Percentiles rank a stretch among this genome's conserved stretches.
Conservation (phyloP, 257 asterid species). For the Salvia miltiorrhiza region DNA sequence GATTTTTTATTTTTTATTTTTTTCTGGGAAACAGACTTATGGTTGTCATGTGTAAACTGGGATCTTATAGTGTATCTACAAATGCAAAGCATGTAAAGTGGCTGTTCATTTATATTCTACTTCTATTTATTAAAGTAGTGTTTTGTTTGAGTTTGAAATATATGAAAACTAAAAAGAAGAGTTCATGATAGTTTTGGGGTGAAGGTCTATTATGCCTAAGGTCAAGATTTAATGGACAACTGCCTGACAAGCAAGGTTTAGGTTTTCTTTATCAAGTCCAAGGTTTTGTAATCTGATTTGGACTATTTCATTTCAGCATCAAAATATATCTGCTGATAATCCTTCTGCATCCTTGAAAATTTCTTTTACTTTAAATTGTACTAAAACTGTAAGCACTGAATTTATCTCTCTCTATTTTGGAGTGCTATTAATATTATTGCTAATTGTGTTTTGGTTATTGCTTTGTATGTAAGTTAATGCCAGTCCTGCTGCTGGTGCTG, state of each 20-base stretch:
- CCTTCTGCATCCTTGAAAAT: neutral
- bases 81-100: neutral
- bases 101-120: neutral
- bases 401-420: neutral
- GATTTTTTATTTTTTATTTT: neutral
- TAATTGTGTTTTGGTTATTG: neutral
- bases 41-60: neutral
- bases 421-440: neutral
- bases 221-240: neutral
- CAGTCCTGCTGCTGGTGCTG: neutral
- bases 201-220: neutral
- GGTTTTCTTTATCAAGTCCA: neutral
- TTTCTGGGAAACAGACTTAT: neutral
- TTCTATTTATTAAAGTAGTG: neutral
- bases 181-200: neutral
- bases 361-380: neutral
- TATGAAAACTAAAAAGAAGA: neutral
- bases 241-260: neutral
- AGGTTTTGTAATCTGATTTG: neutral
- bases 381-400: neutral
- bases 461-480: neutral
- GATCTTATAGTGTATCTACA: neutral
- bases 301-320: neutral
- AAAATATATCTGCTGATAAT: neutral
- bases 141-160: neutral